These are phyloP conservation scores for Colletotrichum truncatum DNA, from an alignment of 2,329 filamentous ascomycete genomes.

Conservation along the genomic window DNA sequence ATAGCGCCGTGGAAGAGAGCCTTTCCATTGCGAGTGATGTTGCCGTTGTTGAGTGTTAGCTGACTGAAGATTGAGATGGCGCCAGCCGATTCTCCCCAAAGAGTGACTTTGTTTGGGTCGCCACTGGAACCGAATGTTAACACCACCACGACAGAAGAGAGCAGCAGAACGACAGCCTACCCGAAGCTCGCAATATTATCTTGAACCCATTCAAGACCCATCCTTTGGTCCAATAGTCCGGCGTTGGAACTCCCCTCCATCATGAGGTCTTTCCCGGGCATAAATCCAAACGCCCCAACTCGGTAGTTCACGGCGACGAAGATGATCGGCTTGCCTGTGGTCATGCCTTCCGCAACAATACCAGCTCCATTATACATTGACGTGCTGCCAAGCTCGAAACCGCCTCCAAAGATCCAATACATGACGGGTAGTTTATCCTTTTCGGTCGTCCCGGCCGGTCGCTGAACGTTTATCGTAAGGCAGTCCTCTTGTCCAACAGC, in stretches of 20 bases:
- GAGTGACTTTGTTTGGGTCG: conserved; percentile 70
- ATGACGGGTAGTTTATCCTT: conserved; percentile 32
- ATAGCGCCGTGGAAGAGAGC: conserved; percentile 71
- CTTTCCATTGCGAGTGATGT: conserved; percentile 61
- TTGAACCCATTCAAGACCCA: conserved; percentile 46
- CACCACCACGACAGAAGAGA: not conserved
- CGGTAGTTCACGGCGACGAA: conserved; percentile 42
- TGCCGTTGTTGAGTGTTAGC: conserved; percentile 67
- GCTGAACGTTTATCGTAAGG: conserved; percentile 43
- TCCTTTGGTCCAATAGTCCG: conserved; percentile 42
- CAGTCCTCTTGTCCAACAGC: conserved; percentile 43
- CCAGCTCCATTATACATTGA: conserved; percentile 31
- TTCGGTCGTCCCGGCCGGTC: conserved; percentile 33
- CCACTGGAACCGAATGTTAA: conserved; percentile 50
- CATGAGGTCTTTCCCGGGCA: conserved; percentile 49
- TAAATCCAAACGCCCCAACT: conserved; percentile 39
- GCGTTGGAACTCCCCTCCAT: conserved; percentile 53
- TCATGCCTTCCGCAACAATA: conserved; percentile 33
- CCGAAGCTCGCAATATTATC: conserved; percentile 47
- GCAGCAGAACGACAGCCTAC: not conserved
- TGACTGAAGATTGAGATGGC: conserved; percentile 71
- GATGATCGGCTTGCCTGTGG: conserved; percentile 45
- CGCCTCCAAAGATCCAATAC: conserved; percentile 27
- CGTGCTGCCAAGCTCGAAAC: conserved; percentile 21
- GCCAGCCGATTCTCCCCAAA: conserved; percentile 70